Evolutionary conservation across 345 rosid genomes (phyloP), one percentile per base, ranked within the genome.

Genomic region (Salix purpurea): DNA sequence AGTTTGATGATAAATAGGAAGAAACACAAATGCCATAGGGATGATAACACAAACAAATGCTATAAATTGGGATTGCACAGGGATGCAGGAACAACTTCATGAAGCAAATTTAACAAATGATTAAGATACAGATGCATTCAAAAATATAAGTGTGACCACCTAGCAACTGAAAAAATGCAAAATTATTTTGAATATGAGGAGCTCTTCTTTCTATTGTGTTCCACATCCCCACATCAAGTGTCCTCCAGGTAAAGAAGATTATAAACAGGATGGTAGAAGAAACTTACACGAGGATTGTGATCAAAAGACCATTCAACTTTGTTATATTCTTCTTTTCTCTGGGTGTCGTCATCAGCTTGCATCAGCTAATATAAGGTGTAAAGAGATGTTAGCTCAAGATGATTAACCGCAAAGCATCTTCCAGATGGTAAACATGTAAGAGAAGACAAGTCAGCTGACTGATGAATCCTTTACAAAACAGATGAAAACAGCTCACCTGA

Each of bases 281-380:
- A 78, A 88, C 97, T 87, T 86, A 95, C 99, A 5, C 79, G 79
- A 58, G 97, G 97, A 24, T 75, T 83, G 80, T 77, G 88, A 82
- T 77, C 85, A 67, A 91, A 19, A 28, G 90, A 85, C 97, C 99
- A 91, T 72, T 89, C 94, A 76, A 87, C 88, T 86, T 80, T 77
- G 87, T 89, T 90, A 73, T 90, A 89, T 82, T 95, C 99, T 82
- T 89, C 88, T 40, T 74, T 88, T 87, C 81, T 86, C 54, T 76
- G 75, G 71, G 69, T 77, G 64, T 80, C 86, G 80, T 78, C 86
- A 42, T 77, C 86, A 81, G 76, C 76, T 21, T 67, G 77, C 86
- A 93, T 77, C 77, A 90, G 84, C 99, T 95, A 73, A 44, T 54
- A 76, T 10, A 84, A 56, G 58, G 72, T 46, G 26, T 23, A 65